Conservation (phyloP, 371 early-diverging fungal species). For the Batrachochytrium dendrobatidis region DNA sequence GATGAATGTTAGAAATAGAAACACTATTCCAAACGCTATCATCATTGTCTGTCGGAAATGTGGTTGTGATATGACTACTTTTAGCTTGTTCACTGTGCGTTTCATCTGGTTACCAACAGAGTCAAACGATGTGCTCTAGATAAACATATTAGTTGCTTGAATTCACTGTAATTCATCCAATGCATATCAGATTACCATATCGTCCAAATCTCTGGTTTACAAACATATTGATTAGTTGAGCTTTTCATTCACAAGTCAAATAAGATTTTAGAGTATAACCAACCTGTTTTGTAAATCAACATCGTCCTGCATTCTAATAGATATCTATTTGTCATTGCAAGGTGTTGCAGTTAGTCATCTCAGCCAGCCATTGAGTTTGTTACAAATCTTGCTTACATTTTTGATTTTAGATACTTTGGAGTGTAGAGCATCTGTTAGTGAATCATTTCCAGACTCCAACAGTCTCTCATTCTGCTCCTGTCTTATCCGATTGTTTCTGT, state of each 20-base stretch:
- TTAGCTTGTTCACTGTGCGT: neutral
- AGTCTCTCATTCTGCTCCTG: neutral
- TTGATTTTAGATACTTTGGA: constrained; percentile 2
- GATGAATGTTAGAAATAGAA: neutral
- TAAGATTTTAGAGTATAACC: neutral
- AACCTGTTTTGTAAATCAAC: neutral
- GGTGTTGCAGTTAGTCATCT: too few relatives aligned
- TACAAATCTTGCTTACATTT: too few relatives aligned
- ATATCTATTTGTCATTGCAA: too few relatives aligned
- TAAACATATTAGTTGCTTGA: too few relatives aligned
- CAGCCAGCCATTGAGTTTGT: too few relatives aligned
- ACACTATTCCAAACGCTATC: neutral
- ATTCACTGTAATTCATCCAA: too few relatives aligned
- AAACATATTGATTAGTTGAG: neutral
- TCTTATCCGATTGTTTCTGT: neutral
- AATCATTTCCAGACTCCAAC: neutral
- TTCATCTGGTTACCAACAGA: neutral
- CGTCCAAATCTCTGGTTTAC: neutral
- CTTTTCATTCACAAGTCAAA: neutral
- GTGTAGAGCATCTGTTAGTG: neutral
- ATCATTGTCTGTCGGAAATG: neutral
- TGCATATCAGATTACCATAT: neutral
- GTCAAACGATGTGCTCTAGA: neutral
- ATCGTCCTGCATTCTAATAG: neutral
- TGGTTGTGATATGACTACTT: neutral